Evolutionary conservation across 495 filamentous ascomycete species (phyloP), one percentile per base, ranked within the genome.

Genomic region (Filosporella fistucella): DNA sequence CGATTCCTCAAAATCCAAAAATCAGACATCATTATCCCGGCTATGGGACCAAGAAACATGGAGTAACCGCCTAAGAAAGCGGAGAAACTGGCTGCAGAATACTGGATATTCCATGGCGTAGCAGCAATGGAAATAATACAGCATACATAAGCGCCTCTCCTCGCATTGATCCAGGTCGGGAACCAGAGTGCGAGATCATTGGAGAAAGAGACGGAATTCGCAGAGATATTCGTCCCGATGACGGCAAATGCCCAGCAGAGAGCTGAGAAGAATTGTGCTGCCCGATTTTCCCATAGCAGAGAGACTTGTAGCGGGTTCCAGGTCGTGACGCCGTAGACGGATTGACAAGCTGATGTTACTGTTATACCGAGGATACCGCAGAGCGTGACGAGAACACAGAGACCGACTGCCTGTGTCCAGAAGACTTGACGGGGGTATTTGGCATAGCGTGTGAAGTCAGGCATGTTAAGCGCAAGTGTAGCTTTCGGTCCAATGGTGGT

Each of bases 51-150:
- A 40, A 77, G 67, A 51, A 76, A 67, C 44, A 68, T 63, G 7
- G 59, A 61, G 47, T 72, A 76, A 2, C 71, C 70, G 16, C 62
- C 64, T 11, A 77, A 50, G 53, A 77, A 73, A 2, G 67, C 55
- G 6, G 69, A 62, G 22, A 76, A 66, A 2, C 60, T 58, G 4
- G 62, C 52, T 7, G 72, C 71, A 28, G 64, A 65, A 41, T 63
- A 62, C 54, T 75, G 65, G 45, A 76, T 76, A 37, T 71, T 71
- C 74, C 74, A 76, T 6, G 71, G 72, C 29, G 65, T 73, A 2
- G 40, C 41, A 17, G 45, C 51, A 38, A 54, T 44, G 7, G 63
- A 67, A 37, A 67, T 47, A 13, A 75, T 64, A 46, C 68, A 68
- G 56, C 68, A 66, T 16, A 70, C 26, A 32, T 62, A 21, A 2